Base-by-base conservation (phyloP, 805 yeast genomes). In the Yamadazyma insecticola region DNA sequence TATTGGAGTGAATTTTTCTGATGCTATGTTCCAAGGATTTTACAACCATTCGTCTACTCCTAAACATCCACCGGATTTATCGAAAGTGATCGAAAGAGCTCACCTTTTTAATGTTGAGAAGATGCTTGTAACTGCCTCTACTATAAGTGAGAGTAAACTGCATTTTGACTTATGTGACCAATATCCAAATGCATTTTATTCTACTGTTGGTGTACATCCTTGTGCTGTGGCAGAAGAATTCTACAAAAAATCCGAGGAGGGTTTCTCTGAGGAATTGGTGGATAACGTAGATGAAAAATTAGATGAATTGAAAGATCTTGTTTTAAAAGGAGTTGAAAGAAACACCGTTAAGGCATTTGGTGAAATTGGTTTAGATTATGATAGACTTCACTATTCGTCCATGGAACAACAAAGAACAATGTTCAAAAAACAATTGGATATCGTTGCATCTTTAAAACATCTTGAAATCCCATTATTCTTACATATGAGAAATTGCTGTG, bases 181-280 rank as follows among this genome's bases (percentile, higher is more conserved):
- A 29, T 55, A 59, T 34, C 39, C 42, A 11, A 50, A 47, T 7
- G 46, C 40, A 11, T 57, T 55, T 41, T 72, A 61, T 38, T 75
- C 83, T 15, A 92, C 98, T 0, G 89, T 79, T 2, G 98, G 99
- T 9, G 94, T 90, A 2, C 99, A 92, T 60, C 99, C 99, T 0
- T 90, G 98, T 56, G 67, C 81, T 12, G 95, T 88, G 0, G 65
- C 68, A 9, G 43, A 43, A 24, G 71, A 65, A 33, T 66, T 64
- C 41, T 65, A 58, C 32, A 46, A 41, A 4, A 36, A 54, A 16
- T 33, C 40, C 5, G 45, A 36, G 6, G 40, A 36, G 6, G 28
- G 35, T n/a, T 50, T 42, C 19, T 46, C 52, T 53, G 49, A 89
- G 68, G 44, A 48, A 13, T 13, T 40, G 8, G 14, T 24, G 4